phyloP scores from a whole-genome alignment of 208 protist species.

The Leishmania arabica region DNA sequence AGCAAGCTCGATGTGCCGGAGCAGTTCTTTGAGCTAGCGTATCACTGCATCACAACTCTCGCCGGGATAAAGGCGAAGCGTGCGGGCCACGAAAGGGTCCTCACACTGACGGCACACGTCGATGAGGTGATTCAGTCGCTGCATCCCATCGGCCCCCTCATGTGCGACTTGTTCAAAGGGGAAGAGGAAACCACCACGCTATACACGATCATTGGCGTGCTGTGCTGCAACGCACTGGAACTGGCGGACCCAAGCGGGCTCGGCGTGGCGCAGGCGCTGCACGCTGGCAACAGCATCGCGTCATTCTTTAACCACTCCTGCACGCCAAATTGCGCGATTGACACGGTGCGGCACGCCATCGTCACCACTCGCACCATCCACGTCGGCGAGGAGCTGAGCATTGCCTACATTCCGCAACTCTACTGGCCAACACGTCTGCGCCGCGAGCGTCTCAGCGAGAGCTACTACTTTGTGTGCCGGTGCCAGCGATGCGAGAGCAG shows the following conservation, averaged over 20 bases:
- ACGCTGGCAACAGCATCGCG: constrained; percentile 42
- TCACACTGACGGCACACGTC: constrained; percentile 55
- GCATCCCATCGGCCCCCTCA: constrained; percentile 57
- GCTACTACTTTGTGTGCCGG: constrained; percentile 81
- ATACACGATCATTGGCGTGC: constrained; percentile 56
- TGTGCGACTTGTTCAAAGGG: constrained; percentile 22
- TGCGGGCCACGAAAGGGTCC: constrained; percentile 45
- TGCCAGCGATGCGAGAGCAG: constrained; percentile 59
- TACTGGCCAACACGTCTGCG: constrained; percentile 82
- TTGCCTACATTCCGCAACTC: constrained; percentile 87
- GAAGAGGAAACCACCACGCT: constrained; percentile 29
- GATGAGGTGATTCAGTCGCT: constrained; percentile 64
- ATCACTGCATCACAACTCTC: constrained; percentile 79
- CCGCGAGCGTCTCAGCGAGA: constrained; percentile 49
- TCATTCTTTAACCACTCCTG: constrained; percentile 91
- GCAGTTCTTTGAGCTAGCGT: constrained; percentile 69
- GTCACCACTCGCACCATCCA: constrained; percentile 60
- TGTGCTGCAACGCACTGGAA: constrained; percentile 86
- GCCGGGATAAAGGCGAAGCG: constrained; percentile 37
- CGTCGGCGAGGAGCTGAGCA: constrained; percentile 74
- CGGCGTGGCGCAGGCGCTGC: constrained; percentile 77
- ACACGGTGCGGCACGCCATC: constrained; percentile 42
- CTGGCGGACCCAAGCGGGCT: constrained; percentile 61
- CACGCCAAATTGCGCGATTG: constrained; percentile 79
- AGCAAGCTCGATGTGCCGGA: constrained; percentile 47